phyloP scores from a whole-genome alignment of 768 basidiomycete genomes.

The Phlegmacium glaucopus region DNA sequence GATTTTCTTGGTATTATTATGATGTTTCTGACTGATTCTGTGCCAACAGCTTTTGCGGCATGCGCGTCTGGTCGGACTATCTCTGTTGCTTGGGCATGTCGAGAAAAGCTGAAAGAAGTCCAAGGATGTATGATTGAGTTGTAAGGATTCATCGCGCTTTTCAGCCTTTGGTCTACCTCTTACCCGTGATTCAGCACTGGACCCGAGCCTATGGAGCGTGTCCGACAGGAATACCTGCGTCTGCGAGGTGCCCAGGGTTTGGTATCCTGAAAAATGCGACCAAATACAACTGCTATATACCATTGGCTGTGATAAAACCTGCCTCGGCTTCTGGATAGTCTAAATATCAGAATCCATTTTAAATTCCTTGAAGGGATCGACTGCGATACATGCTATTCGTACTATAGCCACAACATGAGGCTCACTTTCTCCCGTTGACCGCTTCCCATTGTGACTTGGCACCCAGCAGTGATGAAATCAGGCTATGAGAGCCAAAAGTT shows the following conservation, averaged over 20 bases:
- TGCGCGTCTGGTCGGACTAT: constrained; percentile 79
- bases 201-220: constrained; percentile 68
- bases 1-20: not conserved
- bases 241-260: constrained; percentile 45
- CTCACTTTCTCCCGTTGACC: constrained; percentile 42
- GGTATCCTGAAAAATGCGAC: not conserved
- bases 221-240: constrained; percentile 71
- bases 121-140: constrained; percentile 80
- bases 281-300: not conserved
- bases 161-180: not conserved
- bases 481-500: constrained; percentile 32
- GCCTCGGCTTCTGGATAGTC: no score
- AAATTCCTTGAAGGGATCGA: no score
- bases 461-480: constrained; percentile 71
- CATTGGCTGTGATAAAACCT: not conserved
- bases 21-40: not conserved
- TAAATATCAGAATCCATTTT: no score
- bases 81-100: constrained; percentile 85
- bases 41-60: constrained; percentile 69
- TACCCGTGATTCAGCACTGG: constrained; percentile 49
- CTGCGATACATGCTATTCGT: not conserved
- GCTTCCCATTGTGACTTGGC: constrained; percentile 62
- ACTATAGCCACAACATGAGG: constrained; percentile 1
- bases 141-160: constrained; percentile 39
- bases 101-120: constrained; percentile 59